Conservation (phyloP, 306 rosid genomes). For the Spatholobus suberectus region DNA sequence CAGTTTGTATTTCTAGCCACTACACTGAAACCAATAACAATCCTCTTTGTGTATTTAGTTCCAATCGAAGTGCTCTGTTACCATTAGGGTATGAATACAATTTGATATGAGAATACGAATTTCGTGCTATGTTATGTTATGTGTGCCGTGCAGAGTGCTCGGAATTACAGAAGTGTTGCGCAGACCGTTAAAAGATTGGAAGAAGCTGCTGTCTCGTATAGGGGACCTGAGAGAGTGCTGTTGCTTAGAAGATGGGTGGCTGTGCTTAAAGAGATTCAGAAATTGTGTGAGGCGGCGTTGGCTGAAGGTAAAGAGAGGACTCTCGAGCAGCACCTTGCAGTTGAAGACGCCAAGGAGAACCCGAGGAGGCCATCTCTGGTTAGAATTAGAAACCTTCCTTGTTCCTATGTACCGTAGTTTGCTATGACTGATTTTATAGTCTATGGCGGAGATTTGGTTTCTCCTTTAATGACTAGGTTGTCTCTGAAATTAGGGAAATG, state of each 20-base stretch:
- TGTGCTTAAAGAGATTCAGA: slow-evolving; percentile 82
- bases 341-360: slow-evolving; percentile 69
- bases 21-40: background rate
- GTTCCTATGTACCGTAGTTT: background rate
- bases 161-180: slow-evolving; percentile 71
- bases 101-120: slow-evolving; percentile 18
- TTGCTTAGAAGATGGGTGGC: slow-evolving; percentile 88
- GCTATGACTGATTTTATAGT: background rate
- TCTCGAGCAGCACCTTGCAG: slow-evolving; percentile 58
- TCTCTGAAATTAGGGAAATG: background rate
- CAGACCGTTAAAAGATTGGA: slow-evolving; percentile 82
- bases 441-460: background rate
- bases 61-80: background rate
- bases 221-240: slow-evolving; percentile 79
- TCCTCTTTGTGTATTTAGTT: background rate
- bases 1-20: background rate
- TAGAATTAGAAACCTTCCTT: slow-evolving; percentile 41
- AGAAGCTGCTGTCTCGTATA: slow-evolving; percentile 80
- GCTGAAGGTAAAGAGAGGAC: slow-evolving; percentile 66
- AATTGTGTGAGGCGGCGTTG: slow-evolving; percentile 42
- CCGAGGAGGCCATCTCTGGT: slow-evolving; percentile 77
- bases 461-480: slow-evolving; percentile 1
- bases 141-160: slow-evolving; percentile 57
- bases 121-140: background rate
- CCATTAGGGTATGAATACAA: background rate